Percentiles rank a stretch among this genome's conserved stretches.
phyloP scores from a whole-genome alignment of 2,329 filamentous ascomycete species.

The Monilinia fructicola region DNA sequence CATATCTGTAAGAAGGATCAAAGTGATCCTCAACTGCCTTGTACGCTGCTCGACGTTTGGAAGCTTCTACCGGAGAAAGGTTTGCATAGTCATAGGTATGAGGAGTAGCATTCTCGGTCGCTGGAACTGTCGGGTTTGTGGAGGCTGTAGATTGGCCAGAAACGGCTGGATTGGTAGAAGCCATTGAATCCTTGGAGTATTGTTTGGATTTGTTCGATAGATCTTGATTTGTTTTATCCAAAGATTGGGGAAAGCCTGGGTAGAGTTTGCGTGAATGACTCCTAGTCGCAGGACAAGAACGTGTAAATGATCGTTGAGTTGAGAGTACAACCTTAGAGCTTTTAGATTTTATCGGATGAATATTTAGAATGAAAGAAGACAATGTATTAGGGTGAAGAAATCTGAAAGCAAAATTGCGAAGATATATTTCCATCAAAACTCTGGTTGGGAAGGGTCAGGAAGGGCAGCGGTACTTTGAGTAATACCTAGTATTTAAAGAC shows the following conservation, averaged over 20 bases:
- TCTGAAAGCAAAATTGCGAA: conserved; percentile 6
- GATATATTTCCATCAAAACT: conserved; percentile 21
- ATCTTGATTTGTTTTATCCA: neutral
- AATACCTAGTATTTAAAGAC: neutral
- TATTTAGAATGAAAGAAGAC: neutral
- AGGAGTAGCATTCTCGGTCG: conserved; percentile 28
- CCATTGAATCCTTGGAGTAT: conserved; percentile 5
- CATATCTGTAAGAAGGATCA: conserved; percentile 57
- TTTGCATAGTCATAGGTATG: conserved; percentile 21
- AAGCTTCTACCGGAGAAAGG: conserved; percentile 59
- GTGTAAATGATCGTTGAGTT: neutral
- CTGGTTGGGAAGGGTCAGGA: neutral
- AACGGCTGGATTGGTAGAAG: conserved; percentile 21
- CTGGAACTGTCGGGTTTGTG: conserved; percentile 24
- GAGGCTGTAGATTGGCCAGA: conserved; percentile 28
- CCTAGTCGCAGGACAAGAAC: neutral
- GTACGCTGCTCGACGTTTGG: conserved; percentile 73
- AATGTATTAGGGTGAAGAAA: neutral
- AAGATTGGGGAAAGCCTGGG: neutral
- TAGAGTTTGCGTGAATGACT: neutral
- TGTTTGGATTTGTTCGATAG: neutral
- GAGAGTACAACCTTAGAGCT: neutral
- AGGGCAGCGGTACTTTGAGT: neutral
- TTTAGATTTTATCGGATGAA: neutral
- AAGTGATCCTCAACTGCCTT: conserved; percentile 75